Percentiles rank a stretch among this genome's conserved stretches.
These are phyloP conservation scores for Paralagenidium karlingii DNA, from an alignment of 352 stramenopile genomes.

Conservation along the genomic window DNA sequence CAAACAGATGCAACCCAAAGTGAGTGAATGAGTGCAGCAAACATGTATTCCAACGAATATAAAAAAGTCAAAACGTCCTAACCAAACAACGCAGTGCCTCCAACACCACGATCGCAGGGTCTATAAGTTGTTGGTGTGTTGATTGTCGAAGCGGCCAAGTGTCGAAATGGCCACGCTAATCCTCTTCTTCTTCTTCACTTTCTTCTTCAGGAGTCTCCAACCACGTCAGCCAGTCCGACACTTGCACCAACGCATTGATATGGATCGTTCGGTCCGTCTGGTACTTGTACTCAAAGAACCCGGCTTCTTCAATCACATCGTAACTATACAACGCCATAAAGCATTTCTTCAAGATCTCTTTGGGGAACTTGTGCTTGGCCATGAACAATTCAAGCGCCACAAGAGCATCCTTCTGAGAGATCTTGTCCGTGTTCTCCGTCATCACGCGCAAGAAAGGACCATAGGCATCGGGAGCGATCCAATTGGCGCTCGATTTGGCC, in stretches of 20 bases:
- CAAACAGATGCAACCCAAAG: too few species aligned
- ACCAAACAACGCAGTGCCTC: too few species aligned
- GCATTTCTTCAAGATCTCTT: conserved; percentile 69
- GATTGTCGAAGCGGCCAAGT: too few species aligned
- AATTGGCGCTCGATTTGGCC: conserved; percentile 69
- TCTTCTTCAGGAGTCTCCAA: conserved; percentile 63
- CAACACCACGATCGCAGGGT: too few species aligned
- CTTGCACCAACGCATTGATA: conserved; percentile 79
- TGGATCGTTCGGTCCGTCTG: conserved; percentile 57
- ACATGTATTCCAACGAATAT: too few species aligned
- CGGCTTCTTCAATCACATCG: conserved; percentile 65
- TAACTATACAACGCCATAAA: conserved; percentile 80
- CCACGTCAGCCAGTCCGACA: conserved; percentile 69
- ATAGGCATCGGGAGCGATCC: conserved; percentile 49
- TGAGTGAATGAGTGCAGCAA: too few species aligned
- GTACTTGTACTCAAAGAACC: conserved; percentile 83
- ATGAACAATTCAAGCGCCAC: conserved; percentile 69
- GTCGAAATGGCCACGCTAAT: conserved; percentile 24
- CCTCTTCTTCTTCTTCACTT: conserved; percentile 63
- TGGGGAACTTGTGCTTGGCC: conserved; percentile 59
- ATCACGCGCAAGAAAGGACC: conserved; percentile 43
- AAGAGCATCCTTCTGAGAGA: conserved; percentile 45
- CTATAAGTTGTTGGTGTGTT: too few species aligned
- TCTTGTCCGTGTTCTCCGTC: conserved; percentile 33
- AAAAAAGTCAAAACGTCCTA: too few species aligned